Evolutionary conservation across 2,329 filamentous ascomycete genomes (phyloP), one percentile per base, ranked within the genome.

Genomic region (Fusarium multiceps): DNA sequence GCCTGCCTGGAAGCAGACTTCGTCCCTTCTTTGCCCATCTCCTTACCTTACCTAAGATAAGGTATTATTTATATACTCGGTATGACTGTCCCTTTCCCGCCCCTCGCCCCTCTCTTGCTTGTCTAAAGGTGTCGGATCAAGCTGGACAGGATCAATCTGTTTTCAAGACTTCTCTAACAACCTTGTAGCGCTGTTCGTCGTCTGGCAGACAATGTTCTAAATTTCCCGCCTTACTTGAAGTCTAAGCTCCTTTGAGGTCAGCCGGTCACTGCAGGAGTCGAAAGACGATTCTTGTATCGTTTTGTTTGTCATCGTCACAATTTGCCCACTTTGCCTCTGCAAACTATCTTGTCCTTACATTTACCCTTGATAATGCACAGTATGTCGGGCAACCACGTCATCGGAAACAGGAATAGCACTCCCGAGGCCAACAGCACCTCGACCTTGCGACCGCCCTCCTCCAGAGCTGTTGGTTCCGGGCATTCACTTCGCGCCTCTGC

Each of bases 351-450:
- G 50, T 51, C 37, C 64, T 59, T 55, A 60, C 48, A 51, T 54
- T 54, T 42, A 34, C 41, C 41, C 23, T 55, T 45, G 63, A 81
- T 71, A 75, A 87, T 87, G 85, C 81, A 85, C 82, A 87, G 86
- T 68, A 89, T 90, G 87, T 89, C 92, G 81, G 89, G 90, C 75
- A 90, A 86, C 77, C 88, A 89, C 78, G 84, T 89, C 72, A 88
- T 90, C 80, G 89, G 89, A 74, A 98, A 98, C 83, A 92, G 96
- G 77, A 98, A 98, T 83, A 98, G 94, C 87, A 98, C 95, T 47
- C 96, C 96, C 58, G 96, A 98, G 84, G 93, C 92, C 56, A 92
- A 90, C 75, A 93, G 90, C 77, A 89, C 92, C 65, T 91, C 91
- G 55, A 90, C 93, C 71, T 90, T 97, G 76, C 92, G 95, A 67